A percentile compares a stretch with the other conserved stretches of the same genome.
These are phyloP conservation scores for Dioszegia hungarica DNA, from an alignment of 768 basidiomycete genomes.

Conservation along the genomic window DNA sequence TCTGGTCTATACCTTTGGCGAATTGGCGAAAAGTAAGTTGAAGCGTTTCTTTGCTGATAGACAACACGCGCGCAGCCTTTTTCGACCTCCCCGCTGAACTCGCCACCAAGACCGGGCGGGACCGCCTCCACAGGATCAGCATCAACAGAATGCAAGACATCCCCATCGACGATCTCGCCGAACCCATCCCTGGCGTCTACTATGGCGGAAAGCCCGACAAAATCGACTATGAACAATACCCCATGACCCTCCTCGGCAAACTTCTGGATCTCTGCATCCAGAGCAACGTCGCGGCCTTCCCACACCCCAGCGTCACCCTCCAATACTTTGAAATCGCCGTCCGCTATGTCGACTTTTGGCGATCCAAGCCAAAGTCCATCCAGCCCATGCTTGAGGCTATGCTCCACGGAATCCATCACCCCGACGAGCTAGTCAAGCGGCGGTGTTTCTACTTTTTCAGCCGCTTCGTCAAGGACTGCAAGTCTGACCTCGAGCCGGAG, in stretches of 20 bases:
- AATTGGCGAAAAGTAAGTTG: conserved; percentile 70
- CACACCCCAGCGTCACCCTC: conserved; percentile 74
- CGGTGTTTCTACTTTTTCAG: conserved; percentile 89
- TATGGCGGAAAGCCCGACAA: conserved; percentile 14
- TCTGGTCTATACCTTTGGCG: conserved; percentile 88
- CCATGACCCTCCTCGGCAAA: conserved; percentile 84
- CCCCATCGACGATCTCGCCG: conserved; percentile 14
- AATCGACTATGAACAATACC: conserved; percentile 55
- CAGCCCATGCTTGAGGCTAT: conserved; percentile 82
- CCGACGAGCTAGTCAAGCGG: conserved; percentile 63
- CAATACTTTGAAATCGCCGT: conserved; percentile 89
- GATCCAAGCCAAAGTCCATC: conserved; percentile 81
- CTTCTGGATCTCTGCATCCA: conserved; percentile 78
- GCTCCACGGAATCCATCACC: conserved; percentile 86
- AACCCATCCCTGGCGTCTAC: conserved; percentile 10
- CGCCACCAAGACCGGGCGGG: conserved; percentile 51
- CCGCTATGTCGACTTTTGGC: conserved; percentile 96
- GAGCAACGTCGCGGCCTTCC: conserved; percentile 74
- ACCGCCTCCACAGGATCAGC: conserved; percentile 31
- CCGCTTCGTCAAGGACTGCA: conserved; percentile 79
- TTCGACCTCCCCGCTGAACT: conserved; percentile 70
- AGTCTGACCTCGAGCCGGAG: conserved; percentile 68
- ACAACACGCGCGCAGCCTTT: conserved; percentile 79
- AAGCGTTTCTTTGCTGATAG: conserved; percentile 30
- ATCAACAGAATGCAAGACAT: conserved; percentile 37